phyloP scores from a whole-genome alignment of 2,329 filamentous ascomycete species.

The Colletotrichum sp. region DNA sequence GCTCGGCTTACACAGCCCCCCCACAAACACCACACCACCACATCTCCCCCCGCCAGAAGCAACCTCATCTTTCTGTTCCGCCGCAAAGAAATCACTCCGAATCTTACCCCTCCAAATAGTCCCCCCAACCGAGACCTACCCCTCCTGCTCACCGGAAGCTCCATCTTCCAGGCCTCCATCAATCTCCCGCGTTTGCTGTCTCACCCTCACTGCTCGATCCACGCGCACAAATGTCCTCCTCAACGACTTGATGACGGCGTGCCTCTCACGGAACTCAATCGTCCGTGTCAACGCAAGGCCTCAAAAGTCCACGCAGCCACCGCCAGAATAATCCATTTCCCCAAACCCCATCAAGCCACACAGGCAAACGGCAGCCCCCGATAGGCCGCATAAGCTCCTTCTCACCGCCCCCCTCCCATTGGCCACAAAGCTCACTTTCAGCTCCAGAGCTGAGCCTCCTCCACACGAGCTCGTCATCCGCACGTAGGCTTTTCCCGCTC shows the following conservation, averaged over 20 bases:
- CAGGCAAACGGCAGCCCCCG: neutral
- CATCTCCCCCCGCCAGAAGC: neutral
- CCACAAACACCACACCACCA: neutral
- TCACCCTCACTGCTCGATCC: neutral
- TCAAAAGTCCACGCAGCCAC: neutral
- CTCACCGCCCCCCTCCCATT: neutral
- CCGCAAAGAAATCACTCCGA: neutral
- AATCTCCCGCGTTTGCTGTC: neutral
- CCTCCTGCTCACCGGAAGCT: neutral
- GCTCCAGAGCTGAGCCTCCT: slow-evolving; percentile 6
- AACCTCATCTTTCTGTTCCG: neutral
- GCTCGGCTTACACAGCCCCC: neutral
- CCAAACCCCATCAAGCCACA: neutral
- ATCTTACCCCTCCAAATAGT: neutral
- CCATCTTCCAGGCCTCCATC: neutral
- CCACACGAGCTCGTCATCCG: neutral
- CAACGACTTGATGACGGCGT: neutral
- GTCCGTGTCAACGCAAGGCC: too few species aligned
- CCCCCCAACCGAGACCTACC: neutral
- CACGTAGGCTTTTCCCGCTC: neutral
- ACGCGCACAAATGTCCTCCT: neutral
- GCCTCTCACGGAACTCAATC: too few species aligned
- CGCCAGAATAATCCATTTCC: neutral
- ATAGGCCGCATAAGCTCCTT: neutral
- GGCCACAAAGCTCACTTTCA: neutral